Percentiles rank a stretch among this genome's conserved stretches.
These are phyloP conservation scores for Amphibolis antarctica DNA, from an alignment of 106 monocot species.

Conservation along the genomic window DNA sequence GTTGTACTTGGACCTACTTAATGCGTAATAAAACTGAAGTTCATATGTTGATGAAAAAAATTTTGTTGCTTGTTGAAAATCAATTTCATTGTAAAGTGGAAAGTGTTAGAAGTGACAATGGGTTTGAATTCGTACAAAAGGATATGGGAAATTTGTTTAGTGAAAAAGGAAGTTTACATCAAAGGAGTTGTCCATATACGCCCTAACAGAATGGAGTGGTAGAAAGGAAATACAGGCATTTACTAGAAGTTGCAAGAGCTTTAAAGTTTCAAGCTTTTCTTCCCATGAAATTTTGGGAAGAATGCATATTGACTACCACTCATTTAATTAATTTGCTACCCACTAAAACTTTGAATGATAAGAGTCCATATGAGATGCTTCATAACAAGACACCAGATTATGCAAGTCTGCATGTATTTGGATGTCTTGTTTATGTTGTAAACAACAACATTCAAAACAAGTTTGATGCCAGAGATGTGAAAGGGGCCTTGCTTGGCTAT, in stretches of 20 bases:
- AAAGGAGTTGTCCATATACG: slow-evolving; percentile 1
- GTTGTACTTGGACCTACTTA: too few species aligned
- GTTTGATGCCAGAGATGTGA: background rate
- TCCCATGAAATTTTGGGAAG: background rate
- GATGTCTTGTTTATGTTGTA: background rate
- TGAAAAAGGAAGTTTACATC: background rate
- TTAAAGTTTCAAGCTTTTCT: background rate
- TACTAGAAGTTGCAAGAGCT: background rate
- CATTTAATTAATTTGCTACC: background rate
- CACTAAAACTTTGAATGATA: background rate
- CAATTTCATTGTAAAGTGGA: too few species aligned
- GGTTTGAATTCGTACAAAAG: too few species aligned
- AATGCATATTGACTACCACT: background rate
- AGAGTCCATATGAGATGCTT: background rate
- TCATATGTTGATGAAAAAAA: too few species aligned
- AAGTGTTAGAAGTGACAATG: too few species aligned
- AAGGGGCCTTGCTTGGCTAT: background rate
- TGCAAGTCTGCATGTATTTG: background rate
- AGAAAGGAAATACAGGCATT: background rate
- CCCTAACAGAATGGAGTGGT: too few species aligned
- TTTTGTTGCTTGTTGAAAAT: too few species aligned
- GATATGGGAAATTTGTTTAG: too few species aligned
- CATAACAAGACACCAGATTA: background rate
- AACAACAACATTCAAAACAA: background rate
- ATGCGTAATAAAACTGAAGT: too few species aligned